These are phyloP conservation scores for Lentinus tigrinus DNA, from an alignment of 768 basidiomycete species.

Conservation along the genomic window DNA sequence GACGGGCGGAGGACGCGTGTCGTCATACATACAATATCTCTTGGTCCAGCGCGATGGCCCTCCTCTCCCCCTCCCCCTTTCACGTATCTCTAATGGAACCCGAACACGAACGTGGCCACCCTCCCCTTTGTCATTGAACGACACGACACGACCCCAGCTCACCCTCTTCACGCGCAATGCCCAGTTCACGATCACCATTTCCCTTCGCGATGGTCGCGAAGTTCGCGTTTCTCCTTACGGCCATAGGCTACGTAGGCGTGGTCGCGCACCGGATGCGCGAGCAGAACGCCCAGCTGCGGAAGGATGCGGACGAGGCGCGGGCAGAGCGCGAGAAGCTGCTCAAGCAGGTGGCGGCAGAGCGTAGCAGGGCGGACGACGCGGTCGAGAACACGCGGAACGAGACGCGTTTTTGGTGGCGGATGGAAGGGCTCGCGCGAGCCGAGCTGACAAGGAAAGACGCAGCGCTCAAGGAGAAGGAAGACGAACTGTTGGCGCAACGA, in stretches of 20 bases:
- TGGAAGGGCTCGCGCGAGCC: slow-evolving; percentile 13
- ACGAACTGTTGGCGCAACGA: slow-evolving; percentile 9
- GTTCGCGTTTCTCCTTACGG: slow-evolving; percentile 14
- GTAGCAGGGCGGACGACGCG: not conserved
- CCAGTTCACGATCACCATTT: slow-evolving; percentile 2
- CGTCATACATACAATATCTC: not conserved
- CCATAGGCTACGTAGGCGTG: slow-evolving; percentile 10
- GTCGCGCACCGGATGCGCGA: slow-evolving; percentile 11
- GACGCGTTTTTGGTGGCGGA: slow-evolving; percentile 15
- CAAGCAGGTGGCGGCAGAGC: slow-evolving; percentile 1
- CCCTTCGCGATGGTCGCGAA: slow-evolving; percentile 15
- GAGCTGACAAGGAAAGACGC: slow-evolving; percentile 10
- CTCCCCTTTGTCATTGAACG: not conserved
- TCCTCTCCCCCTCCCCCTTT: not conserved
- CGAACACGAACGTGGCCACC: slow-evolving; percentile 3
- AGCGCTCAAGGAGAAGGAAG: slow-evolving; percentile 10
- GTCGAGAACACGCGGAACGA: slow-evolving; percentile 7
- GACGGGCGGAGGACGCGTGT: slow-evolving; percentile 4
- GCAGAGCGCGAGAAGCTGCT: slow-evolving; percentile 5
- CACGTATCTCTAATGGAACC: slow-evolving; percentile 15
- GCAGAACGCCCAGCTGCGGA: slow-evolving; percentile 11
- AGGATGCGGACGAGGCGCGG: slow-evolving; percentile 5
- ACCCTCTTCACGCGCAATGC: slow-evolving; percentile 2
- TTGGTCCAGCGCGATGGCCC: not conserved
- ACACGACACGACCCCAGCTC: not conserved